Evolutionary conservation across 306 rosid genomes (phyloP), one percentile per base, ranked within the genome.

Genomic region (Canavalia ensiformis): DNA sequence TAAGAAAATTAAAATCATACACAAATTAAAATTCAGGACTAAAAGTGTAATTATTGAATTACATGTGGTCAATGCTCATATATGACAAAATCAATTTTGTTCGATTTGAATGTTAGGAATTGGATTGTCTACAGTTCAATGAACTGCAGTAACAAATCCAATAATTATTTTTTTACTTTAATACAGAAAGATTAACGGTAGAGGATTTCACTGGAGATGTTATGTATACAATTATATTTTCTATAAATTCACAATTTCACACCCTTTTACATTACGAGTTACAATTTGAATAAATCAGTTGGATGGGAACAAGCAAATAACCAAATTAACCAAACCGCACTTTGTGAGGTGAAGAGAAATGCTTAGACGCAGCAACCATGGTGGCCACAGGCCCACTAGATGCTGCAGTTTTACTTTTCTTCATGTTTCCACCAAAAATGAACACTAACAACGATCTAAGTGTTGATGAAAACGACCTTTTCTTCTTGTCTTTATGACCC

Each of bases 261-360:
- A 5, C 62, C 34, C 6, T 25, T 3, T 60, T 60, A 33, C 28
- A 13, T 12, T 25, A 6, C 57, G n/a, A 4, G 9, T 59, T 10
- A 37, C 11, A 35, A 63, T 63, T 54, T 18, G 59, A n/a, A 54
- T 57, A 33, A 18, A 18, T 18, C 25, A 18, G 25, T 56, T 7
- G 4, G 28, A 7, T 57, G 4, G 62, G 8, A 7, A 5, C 12
- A 57, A 8, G 7, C 29, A 57, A 31, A 2, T 12, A 56, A 56
- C 35, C 25, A 25, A 50, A 72, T 28, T 76, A 76, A 34, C 66
- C 8, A 68, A 73, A 65, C 33, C 72, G 73, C 12, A 86, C 85
- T 75, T 81, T 86, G 68, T 81, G 86, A 72, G 86, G 76, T n/a
- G 85, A 49, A 73, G 89, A 88, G 79, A 90, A 90, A 82, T 90